Evolutionary conservation across 257 asterid species (phyloP), one percentile per base, ranked within the genome.

Genomic region (Jacaranda copaia): DNA sequence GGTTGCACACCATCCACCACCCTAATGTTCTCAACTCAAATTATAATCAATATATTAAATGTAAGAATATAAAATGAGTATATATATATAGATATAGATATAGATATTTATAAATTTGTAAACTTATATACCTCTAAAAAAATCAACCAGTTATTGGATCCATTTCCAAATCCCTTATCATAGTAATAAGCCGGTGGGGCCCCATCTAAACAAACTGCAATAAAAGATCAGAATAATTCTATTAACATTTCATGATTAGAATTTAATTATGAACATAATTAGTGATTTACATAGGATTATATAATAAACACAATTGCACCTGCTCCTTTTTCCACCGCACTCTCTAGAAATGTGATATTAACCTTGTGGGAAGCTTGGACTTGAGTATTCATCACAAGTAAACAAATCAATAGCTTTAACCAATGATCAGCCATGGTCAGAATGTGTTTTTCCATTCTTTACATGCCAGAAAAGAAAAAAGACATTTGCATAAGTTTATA

Each of bases 1-100:
- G 3, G 9, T 35, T 9, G 5, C 16, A 39, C 83, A 79, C 83
- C 83, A 79, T 19, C 52, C 83, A 39, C 83, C 83, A n/a, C 83
- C 83, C 83, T 79, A 42, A 32, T 18, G 14, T 52, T 8, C 16
- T 18, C 15, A 9, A 3, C 4, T 1, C 36, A 15, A 51, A 10
- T 20, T 19, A 11, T 16, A 2, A 51, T 5, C n/a, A 36, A 36
- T 14, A 1, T 5, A 51, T 39, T 4, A 10, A 63, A 6, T n/a
- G 6, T 3, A 35, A 9, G n/a, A 20, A 45, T 5, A 45, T 9
- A 45, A 6, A 5, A 45, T 6, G 6, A 45, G 5, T 49, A 8
- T 49, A 3, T 49, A 49, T 10, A 49, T 49, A 25, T 25, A 25
- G n/a, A 49, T 49, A 49, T 13, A 9, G 5, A 8, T 39, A 39